Evolutionary conservation across 2,329 filamentous ascomycete genomes (phyloP), one percentile per base, ranked within the genome.

Genomic region (Lecanicillium sp.): DNA sequence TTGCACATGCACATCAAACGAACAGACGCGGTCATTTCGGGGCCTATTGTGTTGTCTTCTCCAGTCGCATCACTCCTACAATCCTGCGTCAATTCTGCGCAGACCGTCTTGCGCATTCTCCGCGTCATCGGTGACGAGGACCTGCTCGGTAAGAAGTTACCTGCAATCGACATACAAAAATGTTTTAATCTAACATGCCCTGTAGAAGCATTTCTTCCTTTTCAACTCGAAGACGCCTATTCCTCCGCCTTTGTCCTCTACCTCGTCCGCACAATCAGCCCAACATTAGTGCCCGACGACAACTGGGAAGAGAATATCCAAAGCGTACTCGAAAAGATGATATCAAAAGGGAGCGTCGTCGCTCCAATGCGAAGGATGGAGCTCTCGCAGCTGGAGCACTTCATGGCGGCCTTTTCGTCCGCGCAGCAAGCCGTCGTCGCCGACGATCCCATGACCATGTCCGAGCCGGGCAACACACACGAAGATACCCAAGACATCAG

Each of bases 181-280:
- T 25, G 22, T 7, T 11, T 25, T 25, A 15, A 20, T 12, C n/a
- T 31, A 9, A 29, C 13, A 43, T 38, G 14, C 42, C 48, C 5
- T 46, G 50, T 27, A 40, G 57, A 60, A 28, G 56, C 60, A 2
- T 64, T 64, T 9, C 17, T 65, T 2, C 62, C 62, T 0, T 65
- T 64, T 11, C 61, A 65, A 31, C 53, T 64, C 9, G 62, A 65
- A 41, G 60, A 62, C 28, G 60, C 62, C 5, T 65, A 59, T 7
- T 63, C 62, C 1, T 64, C 62, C 2, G 58, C 60, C 0, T 63
- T 65, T 27, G 51, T 65, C 2, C 52, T 65, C 3, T 55, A 62
- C 13, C 48, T 65, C 0, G 55, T 64, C 4, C 49, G 48, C 2
- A 45, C 51, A 2, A 50, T 56, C 5, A 56, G 53, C n/a, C 62